Base-by-base conservation (phyloP, 306 rosid genomes). In the Fragaria ananassa region DNA sequence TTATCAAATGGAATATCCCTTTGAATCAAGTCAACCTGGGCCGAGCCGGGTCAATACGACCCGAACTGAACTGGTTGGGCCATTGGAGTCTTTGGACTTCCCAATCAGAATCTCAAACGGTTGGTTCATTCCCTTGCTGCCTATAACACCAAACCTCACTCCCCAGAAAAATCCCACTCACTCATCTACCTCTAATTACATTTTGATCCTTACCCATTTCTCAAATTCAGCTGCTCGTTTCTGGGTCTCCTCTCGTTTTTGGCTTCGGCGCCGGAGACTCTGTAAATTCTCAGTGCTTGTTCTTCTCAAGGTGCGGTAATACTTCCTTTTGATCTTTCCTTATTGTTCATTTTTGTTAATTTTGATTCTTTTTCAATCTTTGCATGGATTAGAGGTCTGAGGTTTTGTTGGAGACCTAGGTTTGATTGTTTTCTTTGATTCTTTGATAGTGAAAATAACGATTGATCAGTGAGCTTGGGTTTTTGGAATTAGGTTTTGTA, bases 271-370 rank as follows among this genome's bases (percentile, higher is more conserved):
- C 60, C 29, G 6, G 44, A 46, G 49, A 6, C 45, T 41, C 76
- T 56, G 14, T 56, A 67, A 56, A 3, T n/a, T 45, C 25, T 31
- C 71, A 53, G 39, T 54, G 76, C 66, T 72, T 75, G 14, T 71
- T 14, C 14, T 68, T 44, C 45, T 65, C 19, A 50, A 44, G 70
- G 85, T 81, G 45, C 63, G 54, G 1, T 61, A 2, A 50, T 56
- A 44, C 23, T 35, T 34, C 23, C 19, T 39, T 25, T 37, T 71
- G 7, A 45, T 42, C 11, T 34, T 7, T 37, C 35, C 31, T 2
- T 23, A 19, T 25, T 51, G 1, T 3, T 9, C 10, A 7, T 14
- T 58, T 25, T 58, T 13, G 0, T 44, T 2, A 19, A 9, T 54
- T 47, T 70, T 0, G 0, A 11, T 31, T n/a, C 42, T 35, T 12